Evolutionary conservation across 345 rosid species (phyloP).

Genomic region (Excoecaria agallocha): DNA sequence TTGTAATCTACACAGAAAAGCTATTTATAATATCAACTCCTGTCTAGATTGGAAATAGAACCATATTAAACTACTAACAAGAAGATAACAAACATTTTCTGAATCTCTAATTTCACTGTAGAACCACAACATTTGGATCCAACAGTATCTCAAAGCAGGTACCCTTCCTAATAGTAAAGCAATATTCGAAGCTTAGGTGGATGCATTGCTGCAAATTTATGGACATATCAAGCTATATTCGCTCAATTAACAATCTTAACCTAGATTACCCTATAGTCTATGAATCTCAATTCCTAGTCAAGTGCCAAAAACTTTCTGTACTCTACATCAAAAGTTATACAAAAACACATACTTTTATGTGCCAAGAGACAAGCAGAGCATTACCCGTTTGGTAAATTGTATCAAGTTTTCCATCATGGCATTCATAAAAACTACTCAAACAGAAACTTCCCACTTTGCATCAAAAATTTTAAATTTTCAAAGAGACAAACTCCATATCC

Average conservation of each 20-base stretch:
- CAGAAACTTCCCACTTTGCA: neutral
- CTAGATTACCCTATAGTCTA: neutral
- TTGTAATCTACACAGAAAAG: neutral
- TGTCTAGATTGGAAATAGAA: neutral
- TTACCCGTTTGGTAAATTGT: neutral
- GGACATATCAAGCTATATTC: neutral
- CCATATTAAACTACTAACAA: neutral
- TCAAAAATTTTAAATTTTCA: neutral
- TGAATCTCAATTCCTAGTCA: neutral
- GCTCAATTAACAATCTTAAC: neutral
- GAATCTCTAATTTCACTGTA: neutral
- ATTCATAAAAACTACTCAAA: neutral
- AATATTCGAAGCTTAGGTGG: neutral
- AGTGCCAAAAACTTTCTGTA: too few relatives aligned
- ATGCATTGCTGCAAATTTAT: neutral
- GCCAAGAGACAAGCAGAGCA: neutral
- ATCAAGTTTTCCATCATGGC: neutral
- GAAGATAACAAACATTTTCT: neutral
- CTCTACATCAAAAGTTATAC: neutral
- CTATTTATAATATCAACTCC: neutral
- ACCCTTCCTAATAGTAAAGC: neutral
- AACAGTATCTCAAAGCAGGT: neutral
- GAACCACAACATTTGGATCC: neutral
- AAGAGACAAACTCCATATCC: neutral
- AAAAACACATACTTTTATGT: neutral